phyloP scores from a whole-genome alignment of 2,329 filamentous ascomycete genomes.

The Plenodomus lindquistii region DNA sequence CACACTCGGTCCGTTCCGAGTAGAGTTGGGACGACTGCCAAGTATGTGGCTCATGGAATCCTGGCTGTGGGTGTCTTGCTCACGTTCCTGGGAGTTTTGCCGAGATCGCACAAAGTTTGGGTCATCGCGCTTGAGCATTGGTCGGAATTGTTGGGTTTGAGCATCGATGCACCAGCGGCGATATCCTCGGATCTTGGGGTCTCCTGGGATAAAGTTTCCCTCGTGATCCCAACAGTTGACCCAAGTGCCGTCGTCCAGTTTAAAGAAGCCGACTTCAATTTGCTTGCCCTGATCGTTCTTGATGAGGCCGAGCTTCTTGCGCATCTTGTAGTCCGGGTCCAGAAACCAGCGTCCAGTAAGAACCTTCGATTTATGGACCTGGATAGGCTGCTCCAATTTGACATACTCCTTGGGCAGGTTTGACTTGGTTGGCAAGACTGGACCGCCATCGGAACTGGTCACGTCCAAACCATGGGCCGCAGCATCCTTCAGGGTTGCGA shows the following conservation, averaged over 20 bases:
- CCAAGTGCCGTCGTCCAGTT: conserved; percentile 55
- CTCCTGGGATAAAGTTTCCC: conserved; percentile 55
- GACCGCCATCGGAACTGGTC: conserved; percentile 26
- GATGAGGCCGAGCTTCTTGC: conserved; percentile 50
- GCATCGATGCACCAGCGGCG: conserved; percentile 54
- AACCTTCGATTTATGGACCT: conserved; percentile 54
- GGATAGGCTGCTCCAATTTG: conserved; percentile 38
- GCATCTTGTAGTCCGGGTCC: conserved; percentile 52
- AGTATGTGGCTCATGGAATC: conserved; percentile 37
- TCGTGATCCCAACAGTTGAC: conserved; percentile 55
- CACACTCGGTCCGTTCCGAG: conserved; percentile 28
- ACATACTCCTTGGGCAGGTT: conserved; percentile 20
- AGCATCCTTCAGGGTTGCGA: conserved; percentile 45
- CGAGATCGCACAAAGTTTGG: conserved; percentile 37
- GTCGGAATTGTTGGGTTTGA: conserved; percentile 43
- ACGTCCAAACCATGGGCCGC: conserved; percentile 22
- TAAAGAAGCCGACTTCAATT: conserved; percentile 52
- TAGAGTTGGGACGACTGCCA: conserved; percentile 26
- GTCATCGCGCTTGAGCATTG: conserved; percentile 46
- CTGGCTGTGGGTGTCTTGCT: conserved; percentile 25
- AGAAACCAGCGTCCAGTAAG: conserved; percentile 53
- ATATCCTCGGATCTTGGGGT: conserved; percentile 38
- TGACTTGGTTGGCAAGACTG: conserved; percentile 10
- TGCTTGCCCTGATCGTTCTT: conserved; percentile 44
- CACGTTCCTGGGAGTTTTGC: conserved; percentile 26